Percentiles rank a stretch among this genome's conserved stretches.
phyloP scores from a whole-genome alignment of 1,284 basidiomycete species.

The Cerioporus squamosus region DNA sequence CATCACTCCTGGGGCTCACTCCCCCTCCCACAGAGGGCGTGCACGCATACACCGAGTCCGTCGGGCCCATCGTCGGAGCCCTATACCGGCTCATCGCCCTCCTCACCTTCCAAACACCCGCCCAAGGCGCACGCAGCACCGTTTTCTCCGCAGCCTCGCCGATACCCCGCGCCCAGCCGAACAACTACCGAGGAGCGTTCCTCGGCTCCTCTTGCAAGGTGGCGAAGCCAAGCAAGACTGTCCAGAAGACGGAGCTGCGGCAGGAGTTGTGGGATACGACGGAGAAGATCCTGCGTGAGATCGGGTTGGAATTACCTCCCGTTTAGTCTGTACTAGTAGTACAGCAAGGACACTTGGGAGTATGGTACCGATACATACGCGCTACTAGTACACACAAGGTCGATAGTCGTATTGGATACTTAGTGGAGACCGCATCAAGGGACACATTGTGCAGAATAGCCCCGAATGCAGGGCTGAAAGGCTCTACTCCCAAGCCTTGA shows the following conservation, averaged over 20 bases:
- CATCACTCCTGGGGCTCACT: too few species aligned
- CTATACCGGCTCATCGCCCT: constrained; percentile 30
- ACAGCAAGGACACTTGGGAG: background rate
- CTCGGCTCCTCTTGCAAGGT: constrained; percentile 44
- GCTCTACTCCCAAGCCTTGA: constrained; percentile 21
- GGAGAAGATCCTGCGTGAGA: constrained; percentile 35
- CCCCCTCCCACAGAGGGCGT: constrained; percentile 21
- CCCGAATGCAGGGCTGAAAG: background rate
- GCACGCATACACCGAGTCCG: constrained; percentile 21
- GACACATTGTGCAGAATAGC: background rate
- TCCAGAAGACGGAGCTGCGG: constrained; percentile 41
- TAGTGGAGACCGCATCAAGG: too few species aligned
- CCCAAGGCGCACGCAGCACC: constrained; percentile 47
- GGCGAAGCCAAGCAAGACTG: constrained; percentile 29
- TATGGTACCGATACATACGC: too few species aligned
- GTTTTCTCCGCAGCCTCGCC: constrained; percentile 50
- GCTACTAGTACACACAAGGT: too few species aligned
- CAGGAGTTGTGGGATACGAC: constrained; percentile 49
- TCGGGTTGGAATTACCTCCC: constrained; percentile 17
- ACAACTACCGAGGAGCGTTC: constrained; percentile 51
- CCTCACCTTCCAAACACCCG: constrained; percentile 40
- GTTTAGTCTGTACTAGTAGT: background rate
- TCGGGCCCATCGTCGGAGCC: constrained; percentile 21
- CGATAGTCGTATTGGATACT: too few species aligned
- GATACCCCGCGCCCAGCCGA: constrained; percentile 37